These are phyloP conservation scores for Leccinum rimulosum DNA, from an alignment of 768 basidiomycete species.

Conservation along the genomic window DNA sequence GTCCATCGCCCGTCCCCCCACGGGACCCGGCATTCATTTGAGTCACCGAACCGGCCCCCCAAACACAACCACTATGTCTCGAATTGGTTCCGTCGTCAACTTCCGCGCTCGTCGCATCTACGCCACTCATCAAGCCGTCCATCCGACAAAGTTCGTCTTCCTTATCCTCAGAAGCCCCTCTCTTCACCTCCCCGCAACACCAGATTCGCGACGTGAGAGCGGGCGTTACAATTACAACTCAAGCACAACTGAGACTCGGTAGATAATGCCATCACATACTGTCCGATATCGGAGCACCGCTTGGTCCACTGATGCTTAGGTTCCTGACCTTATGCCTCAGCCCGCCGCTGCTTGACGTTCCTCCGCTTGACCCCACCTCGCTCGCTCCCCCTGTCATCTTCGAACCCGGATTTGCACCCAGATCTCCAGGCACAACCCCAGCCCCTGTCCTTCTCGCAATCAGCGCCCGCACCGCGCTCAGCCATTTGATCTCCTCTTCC, in stretches of 20 bases:
- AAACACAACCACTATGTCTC: slow-evolving; percentile 22
- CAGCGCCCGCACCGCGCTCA: slow-evolving; percentile 90
- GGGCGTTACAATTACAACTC: slow-evolving; percentile 16
- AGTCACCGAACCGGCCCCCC: slow-evolving; percentile 16
- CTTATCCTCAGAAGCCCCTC: slow-evolving; percentile 4
- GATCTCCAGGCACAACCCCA: slow-evolving; percentile 49
- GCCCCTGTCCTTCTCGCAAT: slow-evolving; percentile 68
- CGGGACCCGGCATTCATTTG: slow-evolving; percentile 4
- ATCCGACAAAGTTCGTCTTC: slow-evolving; percentile 21
- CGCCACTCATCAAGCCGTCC: slow-evolving; percentile 32
- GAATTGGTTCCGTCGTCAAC: slow-evolving; percentile 17
- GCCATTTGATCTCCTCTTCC: slow-evolving; percentile 98
- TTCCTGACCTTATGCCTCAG: slow-evolving; percentile 49
- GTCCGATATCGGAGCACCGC: slow-evolving; percentile 24
- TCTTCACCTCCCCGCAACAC: slow-evolving; percentile 1
- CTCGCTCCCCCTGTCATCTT: slow-evolving; percentile 11
- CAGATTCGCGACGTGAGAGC: slow-evolving; percentile 21
- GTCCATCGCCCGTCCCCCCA: not conserved
- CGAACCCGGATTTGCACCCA: slow-evolving; percentile 20
- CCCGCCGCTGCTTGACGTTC: slow-evolving; percentile 35
- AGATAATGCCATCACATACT: slow-evolving; percentile 24
- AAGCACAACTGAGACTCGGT: slow-evolving; percentile 3
- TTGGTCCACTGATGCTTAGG: slow-evolving; percentile 41
- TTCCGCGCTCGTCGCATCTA: slow-evolving; percentile 34
- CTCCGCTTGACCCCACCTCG: slow-evolving; percentile 23